Percentiles rank a stretch among this genome's conserved stretches.
phyloP scores from a whole-genome alignment of 2,329 filamentous ascomycete species.

The Fusarium annulatum region DNA sequence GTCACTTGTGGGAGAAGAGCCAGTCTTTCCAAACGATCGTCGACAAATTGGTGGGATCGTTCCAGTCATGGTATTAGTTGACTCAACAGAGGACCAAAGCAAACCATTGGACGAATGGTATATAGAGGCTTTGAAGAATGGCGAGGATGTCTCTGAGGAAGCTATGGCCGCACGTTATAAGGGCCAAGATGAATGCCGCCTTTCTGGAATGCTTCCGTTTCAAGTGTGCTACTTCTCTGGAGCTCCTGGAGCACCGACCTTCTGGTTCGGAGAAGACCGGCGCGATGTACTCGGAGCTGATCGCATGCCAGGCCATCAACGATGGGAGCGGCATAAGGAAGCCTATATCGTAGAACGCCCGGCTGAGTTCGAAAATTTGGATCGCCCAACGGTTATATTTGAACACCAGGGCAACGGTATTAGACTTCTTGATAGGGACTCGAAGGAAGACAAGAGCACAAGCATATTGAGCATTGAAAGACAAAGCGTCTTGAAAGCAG shows the following conservation, averaged over 20 bases:
- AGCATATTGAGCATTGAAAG: slow-evolving; percentile 30
- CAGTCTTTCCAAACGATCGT: slow-evolving; percentile 40
- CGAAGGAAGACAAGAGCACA: slow-evolving; percentile 10
- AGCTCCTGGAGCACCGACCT: slow-evolving; percentile 24
- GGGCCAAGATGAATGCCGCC: slow-evolving; percentile 22
- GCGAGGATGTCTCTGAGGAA: slow-evolving; percentile 32
- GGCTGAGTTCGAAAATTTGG: neutral
- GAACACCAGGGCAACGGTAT: slow-evolving; percentile 23
- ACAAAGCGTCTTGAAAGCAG: slow-evolving; percentile 22
- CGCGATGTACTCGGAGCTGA: slow-evolving; percentile 43
- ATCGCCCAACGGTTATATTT: slow-evolving; percentile 31
- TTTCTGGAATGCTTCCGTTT: slow-evolving; percentile 43
- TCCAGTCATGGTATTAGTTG: slow-evolving; percentile 37
- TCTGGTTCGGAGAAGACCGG: slow-evolving; percentile 45
- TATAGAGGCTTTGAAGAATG: slow-evolving; percentile 8
- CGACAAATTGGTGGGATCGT: slow-evolving; percentile 41
- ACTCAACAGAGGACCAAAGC: slow-evolving; percentile 10
- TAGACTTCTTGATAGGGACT: slow-evolving; percentile 33
- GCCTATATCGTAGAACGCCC: neutral
- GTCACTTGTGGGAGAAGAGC: slow-evolving; percentile 40
- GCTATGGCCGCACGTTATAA: slow-evolving; percentile 29
- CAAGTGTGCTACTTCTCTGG: slow-evolving; percentile 42
- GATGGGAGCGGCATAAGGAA: slow-evolving; percentile 37
- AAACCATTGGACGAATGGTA: slow-evolving; percentile 11
- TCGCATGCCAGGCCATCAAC: slow-evolving; percentile 44